Percentiles rank a stretch among this genome's conserved stretches.
These are phyloP conservation scores for Psilocybe tampanensis DNA, from an alignment of 768 basidiomycete genomes.

Conservation along the genomic window DNA sequence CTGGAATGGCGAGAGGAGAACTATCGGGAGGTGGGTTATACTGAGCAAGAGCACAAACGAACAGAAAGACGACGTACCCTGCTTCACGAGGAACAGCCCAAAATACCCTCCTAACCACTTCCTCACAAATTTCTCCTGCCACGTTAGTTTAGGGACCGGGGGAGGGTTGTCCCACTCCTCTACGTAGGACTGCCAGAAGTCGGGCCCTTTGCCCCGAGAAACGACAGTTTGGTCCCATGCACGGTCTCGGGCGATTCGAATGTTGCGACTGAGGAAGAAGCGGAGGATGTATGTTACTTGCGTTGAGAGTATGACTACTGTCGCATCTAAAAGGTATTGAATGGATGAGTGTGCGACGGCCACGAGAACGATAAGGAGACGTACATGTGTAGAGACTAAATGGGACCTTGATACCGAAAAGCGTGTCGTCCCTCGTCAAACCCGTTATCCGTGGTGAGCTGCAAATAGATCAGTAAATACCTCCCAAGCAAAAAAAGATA, in stretches of 20 bases:
- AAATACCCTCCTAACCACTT: constrained; percentile 39
- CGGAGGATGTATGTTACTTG: constrained; percentile 76
- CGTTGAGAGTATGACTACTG: constrained; percentile 69
- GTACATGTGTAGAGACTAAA: constrained; percentile 75
- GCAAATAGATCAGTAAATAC: too few species aligned
- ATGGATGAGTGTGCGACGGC: neutral
- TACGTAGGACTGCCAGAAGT: constrained; percentile 85
- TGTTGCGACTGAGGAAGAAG: constrained; percentile 85
- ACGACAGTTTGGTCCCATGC: constrained; percentile 83
- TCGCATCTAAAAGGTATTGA: constrained; percentile 56
- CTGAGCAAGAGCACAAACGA: constrained; percentile 4
- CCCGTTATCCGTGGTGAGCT: constrained; percentile 69
- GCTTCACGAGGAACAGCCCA: constrained; percentile 46
- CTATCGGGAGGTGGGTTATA: constrained; percentile 31
- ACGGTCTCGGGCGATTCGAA: constrained; percentile 74
- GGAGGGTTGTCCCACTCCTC: constrained; percentile 80
- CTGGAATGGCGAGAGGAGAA: constrained; percentile 60
- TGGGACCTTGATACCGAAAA: constrained; percentile 68
- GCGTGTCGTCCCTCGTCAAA: constrained; percentile 53
- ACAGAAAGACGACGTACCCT: constrained; percentile 34
- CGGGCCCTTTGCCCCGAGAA: constrained; percentile 78
- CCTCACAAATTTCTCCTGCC: constrained; percentile 29
- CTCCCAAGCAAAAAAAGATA: too few species aligned
- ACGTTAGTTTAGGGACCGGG: constrained; percentile 30
- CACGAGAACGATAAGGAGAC: constrained; percentile 9